Conservation (phyloP, 108 stramenopile species). For the Pseudonitzschia pungens region DNA sequence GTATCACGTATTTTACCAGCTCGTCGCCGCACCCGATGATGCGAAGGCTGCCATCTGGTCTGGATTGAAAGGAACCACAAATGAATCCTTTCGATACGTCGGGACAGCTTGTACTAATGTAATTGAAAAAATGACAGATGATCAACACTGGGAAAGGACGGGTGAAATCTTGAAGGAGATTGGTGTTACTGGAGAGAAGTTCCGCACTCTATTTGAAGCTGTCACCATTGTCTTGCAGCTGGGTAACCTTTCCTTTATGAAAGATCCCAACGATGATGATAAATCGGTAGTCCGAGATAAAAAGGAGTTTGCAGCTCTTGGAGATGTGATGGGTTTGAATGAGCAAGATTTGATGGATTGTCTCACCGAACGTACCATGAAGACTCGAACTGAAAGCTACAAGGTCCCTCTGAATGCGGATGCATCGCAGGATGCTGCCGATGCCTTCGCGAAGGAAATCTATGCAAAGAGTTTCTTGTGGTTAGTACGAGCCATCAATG, state of each 20-base stretch:
- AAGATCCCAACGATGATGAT: constrained; percentile 67
- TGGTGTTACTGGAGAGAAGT: constrained; percentile 62
- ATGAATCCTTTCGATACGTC: constrained; percentile 71
- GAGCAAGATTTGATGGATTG: constrained; percentile 55
- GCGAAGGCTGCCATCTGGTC: constrained; percentile 63
- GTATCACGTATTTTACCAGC: constrained; percentile 98
- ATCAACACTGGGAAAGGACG: constrained; percentile 70
- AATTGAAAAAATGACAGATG: constrained; percentile 82
- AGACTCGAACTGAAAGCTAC: constrained; percentile 74
- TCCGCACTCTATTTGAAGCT: constrained; percentile 63
- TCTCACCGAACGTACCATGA: constrained; percentile 80
- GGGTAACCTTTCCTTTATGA: constrained; percentile 86
- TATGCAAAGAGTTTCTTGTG: constrained; percentile 81
- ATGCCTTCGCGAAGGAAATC: constrained; percentile 96
- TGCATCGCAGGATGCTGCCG: constrained; percentile 80
- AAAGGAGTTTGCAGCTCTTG: constrained; percentile 63
- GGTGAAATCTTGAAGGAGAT: constrained; percentile 63
- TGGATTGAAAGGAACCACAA: constrained; percentile 62
- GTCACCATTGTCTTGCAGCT: constrained; percentile 85
- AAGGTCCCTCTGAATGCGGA: constrained; percentile 75
- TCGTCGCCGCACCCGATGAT: constrained; percentile 78
- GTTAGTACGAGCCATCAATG: constrained; percentile 87
- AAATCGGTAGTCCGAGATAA: constrained; percentile 56
- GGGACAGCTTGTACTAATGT: constrained; percentile 45
- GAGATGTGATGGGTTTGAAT: constrained; percentile 74